These are phyloP conservation scores for Penicillium goetzii DNA, from an alignment of 495 filamentous ascomycete species.

Conservation along the genomic window DNA sequence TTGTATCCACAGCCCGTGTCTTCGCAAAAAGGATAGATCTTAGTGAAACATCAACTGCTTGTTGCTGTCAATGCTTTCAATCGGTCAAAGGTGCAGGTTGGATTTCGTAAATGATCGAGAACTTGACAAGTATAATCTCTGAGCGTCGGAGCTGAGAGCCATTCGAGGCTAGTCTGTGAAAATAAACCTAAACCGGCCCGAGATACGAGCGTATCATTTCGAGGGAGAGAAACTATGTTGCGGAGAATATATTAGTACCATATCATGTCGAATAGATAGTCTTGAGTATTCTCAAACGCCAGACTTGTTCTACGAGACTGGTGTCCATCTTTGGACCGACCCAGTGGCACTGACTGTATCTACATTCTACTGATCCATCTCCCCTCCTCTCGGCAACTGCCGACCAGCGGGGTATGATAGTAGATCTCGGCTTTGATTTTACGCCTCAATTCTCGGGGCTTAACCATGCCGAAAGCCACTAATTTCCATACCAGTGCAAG, in stretches of 20 bases:
- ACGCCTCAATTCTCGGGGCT: constrained; percentile 1
- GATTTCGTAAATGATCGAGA: no score
- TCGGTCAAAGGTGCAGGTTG: no score
- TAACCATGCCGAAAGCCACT: background rate
- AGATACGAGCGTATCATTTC: background rate
- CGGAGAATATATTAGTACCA: background rate
- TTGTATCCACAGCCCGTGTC: no score
- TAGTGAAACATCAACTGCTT: background rate
- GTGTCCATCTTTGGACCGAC: background rate
- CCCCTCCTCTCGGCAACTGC: background rate
- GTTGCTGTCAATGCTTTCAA: background rate
- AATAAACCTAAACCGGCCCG: background rate
- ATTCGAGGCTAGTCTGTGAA: background rate
- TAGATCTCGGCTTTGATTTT: background rate
- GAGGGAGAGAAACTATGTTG: background rate
- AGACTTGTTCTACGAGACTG: background rate
- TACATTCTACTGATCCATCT: background rate
- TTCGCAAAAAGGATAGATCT: background rate
- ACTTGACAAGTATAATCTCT: no score
- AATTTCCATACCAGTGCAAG: background rate
- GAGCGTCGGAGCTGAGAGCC: no score
- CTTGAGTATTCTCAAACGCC: background rate
- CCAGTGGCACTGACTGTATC: background rate
- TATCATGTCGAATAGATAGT: background rate
- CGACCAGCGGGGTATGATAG: background rate